Percentiles rank a stretch among this genome's conserved stretches.
Conservation (phyloP, 78 protist genomes). For the Ministeria vibrans region DNA sequence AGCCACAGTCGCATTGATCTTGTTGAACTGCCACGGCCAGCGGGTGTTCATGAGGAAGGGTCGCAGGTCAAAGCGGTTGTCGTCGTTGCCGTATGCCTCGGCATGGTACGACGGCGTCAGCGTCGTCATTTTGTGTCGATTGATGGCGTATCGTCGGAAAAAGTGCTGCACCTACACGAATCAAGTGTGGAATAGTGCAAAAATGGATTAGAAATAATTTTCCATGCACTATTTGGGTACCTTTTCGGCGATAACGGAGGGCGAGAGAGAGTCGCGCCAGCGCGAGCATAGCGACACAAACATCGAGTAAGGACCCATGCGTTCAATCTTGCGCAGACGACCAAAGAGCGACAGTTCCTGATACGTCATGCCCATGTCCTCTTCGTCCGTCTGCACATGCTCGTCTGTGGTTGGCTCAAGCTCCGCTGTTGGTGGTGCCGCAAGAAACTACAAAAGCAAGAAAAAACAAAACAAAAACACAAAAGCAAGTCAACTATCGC, state of each 20-base stretch:
- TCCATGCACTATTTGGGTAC: too few relatives aligned
- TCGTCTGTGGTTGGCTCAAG: constrained; percentile 66
- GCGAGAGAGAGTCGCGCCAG: background rate
- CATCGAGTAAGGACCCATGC: background rate
- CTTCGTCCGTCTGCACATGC: constrained; percentile 59
- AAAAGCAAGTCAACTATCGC: background rate
- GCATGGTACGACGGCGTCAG: constrained; percentile 83
- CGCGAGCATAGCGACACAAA: constrained; percentile 2
- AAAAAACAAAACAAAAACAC: background rate
- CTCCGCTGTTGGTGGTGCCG: constrained; percentile 81
- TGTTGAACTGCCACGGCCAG: background rate
- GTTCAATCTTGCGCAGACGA: constrained; percentile 39
- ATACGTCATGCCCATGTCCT: constrained; percentile 86
- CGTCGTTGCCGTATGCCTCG: constrained; percentile 75
- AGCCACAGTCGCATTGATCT: background rate
- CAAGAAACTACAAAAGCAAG: constrained; percentile 6
- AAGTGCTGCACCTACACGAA: constrained; percentile 67
- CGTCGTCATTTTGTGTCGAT: constrained; percentile 76
- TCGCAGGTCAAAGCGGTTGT: constrained; percentile 73
- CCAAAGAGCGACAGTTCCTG: constrained; percentile 51
- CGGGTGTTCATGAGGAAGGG: constrained; percentile 56
- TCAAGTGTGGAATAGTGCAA: constrained; percentile 38
- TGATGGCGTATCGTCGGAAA: constrained; percentile 62
- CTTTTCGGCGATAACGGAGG: too few relatives aligned
- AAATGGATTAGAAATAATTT: too few relatives aligned